A percentile compares a stretch with the other conserved stretches of the same genome.
Evolutionary conservation across 1,139 yeast genomes (phyloP).

Genomic region (Pneumocystis wakefieldiae): DNA sequence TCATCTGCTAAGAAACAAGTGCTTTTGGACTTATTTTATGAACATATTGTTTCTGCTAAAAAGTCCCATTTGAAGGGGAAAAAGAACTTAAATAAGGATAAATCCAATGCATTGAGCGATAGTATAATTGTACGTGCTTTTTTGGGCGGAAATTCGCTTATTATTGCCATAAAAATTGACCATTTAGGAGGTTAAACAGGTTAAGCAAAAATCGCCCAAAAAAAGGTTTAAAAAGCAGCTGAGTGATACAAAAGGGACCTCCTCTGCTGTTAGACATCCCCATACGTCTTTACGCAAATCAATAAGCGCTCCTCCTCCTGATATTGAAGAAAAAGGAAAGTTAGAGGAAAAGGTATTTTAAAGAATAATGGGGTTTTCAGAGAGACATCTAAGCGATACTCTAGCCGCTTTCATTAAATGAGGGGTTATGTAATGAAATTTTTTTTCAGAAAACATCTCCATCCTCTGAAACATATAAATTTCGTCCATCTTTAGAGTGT

Average conservation of each 20-base stretch:
- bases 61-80: constrained; percentile 21
- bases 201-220: neutral
- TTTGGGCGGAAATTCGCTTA: neutral
- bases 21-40: constrained; percentile 38
- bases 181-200: neutral
- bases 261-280: neutral
- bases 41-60: constrained; percentile 33
- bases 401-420: neutral
- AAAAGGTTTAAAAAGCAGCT: neutral
- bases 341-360: neutral
- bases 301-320: neutral
- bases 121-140: neutral
- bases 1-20: constrained; percentile 50
- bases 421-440: neutral
- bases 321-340: neutral
- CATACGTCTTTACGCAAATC: neutral
- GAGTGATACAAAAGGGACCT: no score
- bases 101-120: neutral
- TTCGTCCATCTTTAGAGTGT: neutral
- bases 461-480: neutral
- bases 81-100: neutral
- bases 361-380: neutral
- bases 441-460: neutral
- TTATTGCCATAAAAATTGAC: neutral
- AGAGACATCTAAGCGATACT: neutral